Conservation (phyloP, 495 filamentous ascomycete species). For the Rusavskia elegans region DNA sequence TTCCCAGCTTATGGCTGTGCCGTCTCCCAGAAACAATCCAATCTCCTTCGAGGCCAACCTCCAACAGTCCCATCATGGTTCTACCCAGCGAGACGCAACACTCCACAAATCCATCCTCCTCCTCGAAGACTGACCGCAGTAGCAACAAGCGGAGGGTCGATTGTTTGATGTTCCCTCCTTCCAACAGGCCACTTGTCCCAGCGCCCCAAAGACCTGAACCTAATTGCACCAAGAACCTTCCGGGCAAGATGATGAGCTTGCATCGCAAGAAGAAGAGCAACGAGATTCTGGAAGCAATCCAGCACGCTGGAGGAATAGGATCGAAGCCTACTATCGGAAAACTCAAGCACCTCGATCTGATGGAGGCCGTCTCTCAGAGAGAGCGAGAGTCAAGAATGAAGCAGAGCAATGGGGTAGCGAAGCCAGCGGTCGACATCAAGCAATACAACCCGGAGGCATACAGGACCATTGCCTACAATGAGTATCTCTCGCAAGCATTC, state of each 20-base stretch:
- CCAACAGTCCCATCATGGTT: constrained; percentile 9
- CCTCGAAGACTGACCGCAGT: constrained; percentile 9
- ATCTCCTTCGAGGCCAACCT: not conserved
- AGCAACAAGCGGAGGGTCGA: constrained; percentile 8
- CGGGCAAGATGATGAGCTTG: constrained; percentile 12
- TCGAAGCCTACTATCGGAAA: not conserved
- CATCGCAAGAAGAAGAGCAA: constrained; percentile 13
- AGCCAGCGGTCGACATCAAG: constrained; percentile 3
- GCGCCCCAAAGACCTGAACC: not conserved
- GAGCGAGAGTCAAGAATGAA: constrained; percentile 9
- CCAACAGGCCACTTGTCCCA: constrained; percentile 5
- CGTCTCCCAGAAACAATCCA: constrained; percentile 1
- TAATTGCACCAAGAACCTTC: constrained; percentile 3
- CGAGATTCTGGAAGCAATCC: not conserved
- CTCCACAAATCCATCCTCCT: constrained; percentile 6
- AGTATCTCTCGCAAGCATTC: constrained; percentile 14
- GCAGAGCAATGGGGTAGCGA: not conserved
- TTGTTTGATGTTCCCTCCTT: constrained; percentile 6
- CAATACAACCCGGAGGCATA: constrained; percentile 3
- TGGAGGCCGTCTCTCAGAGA: constrained; percentile 10
- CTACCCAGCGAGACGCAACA: constrained; percentile 6
- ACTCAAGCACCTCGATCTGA: constrained; percentile 12
- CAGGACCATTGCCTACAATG: constrained; percentile 12
- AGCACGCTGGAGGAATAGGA: constrained; percentile 1
- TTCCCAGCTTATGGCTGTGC: constrained; percentile 1